A percentile compares a stretch with the other conserved stretches of the same genome.
phyloP scores from a whole-genome alignment of 345 rosid species.

The Pugionium dolabratum region DNA sequence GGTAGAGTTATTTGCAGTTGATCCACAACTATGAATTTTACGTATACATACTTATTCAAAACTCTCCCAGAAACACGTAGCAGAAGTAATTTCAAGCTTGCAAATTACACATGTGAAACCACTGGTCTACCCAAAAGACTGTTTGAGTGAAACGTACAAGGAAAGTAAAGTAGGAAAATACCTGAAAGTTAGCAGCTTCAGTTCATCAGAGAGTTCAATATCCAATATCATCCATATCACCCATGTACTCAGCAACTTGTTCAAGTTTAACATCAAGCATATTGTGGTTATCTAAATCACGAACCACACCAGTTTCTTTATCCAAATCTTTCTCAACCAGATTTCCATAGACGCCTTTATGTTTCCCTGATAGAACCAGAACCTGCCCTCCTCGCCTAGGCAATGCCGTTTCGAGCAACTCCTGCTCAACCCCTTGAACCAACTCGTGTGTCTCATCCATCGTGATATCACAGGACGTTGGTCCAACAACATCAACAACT shows the following conservation, averaged over 20 bases:
- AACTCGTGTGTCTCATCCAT: conserved; percentile 30
- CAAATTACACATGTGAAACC: conserved; percentile 3
- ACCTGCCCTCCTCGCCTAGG: conserved; percentile 70
- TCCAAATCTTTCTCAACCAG: conserved; percentile 48
- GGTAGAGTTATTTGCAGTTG: neutral
- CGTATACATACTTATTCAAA: conserved; percentile 1
- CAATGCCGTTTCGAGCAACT: conserved; percentile 49
- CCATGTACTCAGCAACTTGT: conserved; percentile 82
- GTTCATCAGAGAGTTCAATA: conserved; percentile 41
- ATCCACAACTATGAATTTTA: neutral
- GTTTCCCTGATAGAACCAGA: conserved; percentile 61
- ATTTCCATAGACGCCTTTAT: conserved; percentile 56
- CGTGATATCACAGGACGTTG: conserved; percentile 59
- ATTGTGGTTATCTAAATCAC: conserved; percentile 62
- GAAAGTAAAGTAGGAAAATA: neutral
- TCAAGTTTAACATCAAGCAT: conserved; percentile 69
- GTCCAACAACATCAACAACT: conserved; percentile 85
- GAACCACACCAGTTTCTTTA: conserved; percentile 62
- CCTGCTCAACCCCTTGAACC: too few species aligned
- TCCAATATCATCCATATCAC: conserved; percentile 60
- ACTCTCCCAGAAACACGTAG: neutral
- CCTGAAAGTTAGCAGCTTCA: conserved; percentile 28
- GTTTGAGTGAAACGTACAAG: neutral
- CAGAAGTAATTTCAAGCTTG: conserved; percentile 10
- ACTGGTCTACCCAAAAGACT: neutral